phyloP scores from a whole-genome alignment of 2,329 filamentous ascomycete species.

The Exophiala sp. region DNA sequence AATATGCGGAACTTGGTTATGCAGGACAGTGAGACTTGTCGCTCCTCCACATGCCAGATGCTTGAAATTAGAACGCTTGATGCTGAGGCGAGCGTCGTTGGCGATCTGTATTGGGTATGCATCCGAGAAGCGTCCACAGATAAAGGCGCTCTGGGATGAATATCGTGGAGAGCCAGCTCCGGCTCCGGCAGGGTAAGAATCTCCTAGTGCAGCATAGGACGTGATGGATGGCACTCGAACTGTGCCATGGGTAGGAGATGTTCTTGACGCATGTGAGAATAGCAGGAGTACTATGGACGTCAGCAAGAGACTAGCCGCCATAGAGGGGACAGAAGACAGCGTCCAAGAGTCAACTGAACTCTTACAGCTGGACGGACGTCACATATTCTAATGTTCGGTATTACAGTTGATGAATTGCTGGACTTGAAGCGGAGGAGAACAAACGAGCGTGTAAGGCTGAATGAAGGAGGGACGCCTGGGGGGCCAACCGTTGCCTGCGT shows the following conservation, averaged over 20 bases:
- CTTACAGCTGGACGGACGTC: too few relatives aligned
- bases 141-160: slow-evolving; percentile 7
- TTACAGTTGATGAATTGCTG: too few relatives aligned
- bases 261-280: too few relatives aligned
- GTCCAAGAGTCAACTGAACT: too few relatives aligned
- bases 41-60: slow-evolving; percentile 30
- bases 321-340: neutral
- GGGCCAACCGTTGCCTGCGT: too few relatives aligned
- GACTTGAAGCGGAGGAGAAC: too few relatives aligned
- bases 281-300: neutral
- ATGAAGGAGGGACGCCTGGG: too few relatives aligned
- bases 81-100: slow-evolving; percentile 15
- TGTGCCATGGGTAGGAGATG: too few relatives aligned
- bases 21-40: slow-evolving; percentile 22
- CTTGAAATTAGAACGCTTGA: slow-evolving; percentile 20
- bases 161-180: slow-evolving; percentile 26
- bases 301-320: neutral
- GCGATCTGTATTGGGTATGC: slow-evolving; percentile 30
- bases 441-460: too few relatives aligned
- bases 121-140: slow-evolving; percentile 28
- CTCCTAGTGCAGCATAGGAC: slow-evolving; percentile 29
- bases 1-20: slow-evolving; percentile 20
- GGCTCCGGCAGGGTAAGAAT: slow-evolving; percentile 31
- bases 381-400: too few relatives aligned
- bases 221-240: neutral